Base-by-base conservation (phyloP, 345 rosid species). In the Citrus maxima region DNA sequence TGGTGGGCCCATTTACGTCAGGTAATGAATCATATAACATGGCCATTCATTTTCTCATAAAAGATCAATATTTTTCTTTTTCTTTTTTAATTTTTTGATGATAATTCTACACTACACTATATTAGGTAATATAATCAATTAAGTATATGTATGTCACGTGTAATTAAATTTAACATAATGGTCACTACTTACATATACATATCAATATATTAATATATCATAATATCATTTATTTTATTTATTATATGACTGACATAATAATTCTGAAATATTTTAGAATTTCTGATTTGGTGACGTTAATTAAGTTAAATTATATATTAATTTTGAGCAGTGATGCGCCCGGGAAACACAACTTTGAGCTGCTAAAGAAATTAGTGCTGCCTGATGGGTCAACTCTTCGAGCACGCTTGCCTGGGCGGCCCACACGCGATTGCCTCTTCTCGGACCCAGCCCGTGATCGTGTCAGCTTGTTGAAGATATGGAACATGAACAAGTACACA, bases 401-500 rank as follows among this genome's bases (percentile, higher is more conserved):
- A 74, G 90, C 94, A 34, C 86, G 88, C n/a, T 82, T 93, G 72
- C 96, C 98, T 14, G 99, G 99, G 46, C 87, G 99, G 7, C 99
- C 99, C 42, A 93, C 98, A 73, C 85, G 88, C 0, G 99, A 95
- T 73, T 92, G 98, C 81, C 84, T 95, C 79, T 93, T 95, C 76
- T 68, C 89, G 0, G 99, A 95, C 79, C 99, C 99, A 12, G 84
- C 98, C 25, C 92, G 99, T 4, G 97, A 95, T 67, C 97, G 97
- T 14, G 73, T 86, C 67, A 95, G 98, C 87, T 86, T 95, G 88
- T 80, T 95, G 86, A 95, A 95, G 91, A 92, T 95, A 84, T 93
- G 99, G 99, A 95, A 91, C 89, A 90, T 95, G 98, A 95, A 95
- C 90, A 93, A 95, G 81, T 93, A 83, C 88, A 93, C 97, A 8